Percentiles rank a stretch among this genome's conserved stretches.
Conservation (phyloP, 441 rosid genomes). For the Populus tomentosa region DNA sequence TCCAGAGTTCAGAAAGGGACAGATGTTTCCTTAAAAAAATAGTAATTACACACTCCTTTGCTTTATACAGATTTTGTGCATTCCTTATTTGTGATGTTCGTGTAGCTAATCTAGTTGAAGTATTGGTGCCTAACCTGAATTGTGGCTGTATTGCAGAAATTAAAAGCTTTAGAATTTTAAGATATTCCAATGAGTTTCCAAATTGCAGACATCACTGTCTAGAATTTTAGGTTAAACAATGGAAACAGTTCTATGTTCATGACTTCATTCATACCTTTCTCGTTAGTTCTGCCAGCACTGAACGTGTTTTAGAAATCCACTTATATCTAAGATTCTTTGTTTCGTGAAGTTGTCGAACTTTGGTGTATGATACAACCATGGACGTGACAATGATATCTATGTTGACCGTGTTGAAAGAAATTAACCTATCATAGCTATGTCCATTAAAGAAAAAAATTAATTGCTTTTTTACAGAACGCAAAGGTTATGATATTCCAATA, state of each 20-base stretch:
- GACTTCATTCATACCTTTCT: background rate
- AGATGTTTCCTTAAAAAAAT: background rate
- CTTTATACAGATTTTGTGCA: background rate
- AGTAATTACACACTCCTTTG: background rate
- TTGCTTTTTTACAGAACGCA: background rate
- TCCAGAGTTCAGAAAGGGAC: conserved; percentile 1
- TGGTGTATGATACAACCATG: background rate
- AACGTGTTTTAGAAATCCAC: background rate
- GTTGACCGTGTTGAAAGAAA: background rate
- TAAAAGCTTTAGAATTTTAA: background rate
- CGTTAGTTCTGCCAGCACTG: background rate
- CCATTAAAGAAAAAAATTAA: background rate
- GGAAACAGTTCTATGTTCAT: background rate
- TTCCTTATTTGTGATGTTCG: background rate
- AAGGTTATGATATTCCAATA: background rate
- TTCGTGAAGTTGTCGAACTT: background rate
- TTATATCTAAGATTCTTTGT: background rate
- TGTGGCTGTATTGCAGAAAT: background rate
- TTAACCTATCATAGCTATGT: background rate
- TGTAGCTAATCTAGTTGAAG: background rate
- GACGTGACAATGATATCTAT: background rate
- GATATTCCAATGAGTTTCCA: background rate
- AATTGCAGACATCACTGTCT: conserved; percentile 3
- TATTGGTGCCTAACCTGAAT: background rate
- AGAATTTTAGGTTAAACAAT: background rate